These are phyloP conservation scores for Mycosphaerella arachidis DNA, from an alignment of 2,329 filamentous ascomycete species.

Conservation along the genomic window DNA sequence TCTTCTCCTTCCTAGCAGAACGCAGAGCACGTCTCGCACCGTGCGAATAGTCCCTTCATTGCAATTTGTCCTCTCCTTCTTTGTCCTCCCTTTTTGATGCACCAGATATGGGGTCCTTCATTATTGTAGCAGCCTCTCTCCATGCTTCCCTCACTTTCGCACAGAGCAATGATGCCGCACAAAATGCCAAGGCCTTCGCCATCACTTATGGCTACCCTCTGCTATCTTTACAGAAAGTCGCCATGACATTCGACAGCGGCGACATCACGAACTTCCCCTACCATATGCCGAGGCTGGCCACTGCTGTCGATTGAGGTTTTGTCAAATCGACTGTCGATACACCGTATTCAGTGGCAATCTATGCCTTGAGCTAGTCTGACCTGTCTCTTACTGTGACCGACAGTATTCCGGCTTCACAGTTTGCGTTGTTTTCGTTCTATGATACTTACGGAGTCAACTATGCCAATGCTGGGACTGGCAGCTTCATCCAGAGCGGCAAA, in stretches of 20 bases:
- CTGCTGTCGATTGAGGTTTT: conserved; percentile 8
- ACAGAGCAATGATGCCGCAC: conserved; percentile 1
- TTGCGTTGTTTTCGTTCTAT: conserved; percentile 24
- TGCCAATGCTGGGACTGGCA: conserved; percentile 15
- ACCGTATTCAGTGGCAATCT: conserved; percentile 19
- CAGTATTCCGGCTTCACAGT: conserved; percentile 7
- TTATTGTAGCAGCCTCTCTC: neutral
- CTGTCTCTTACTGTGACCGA: conserved; percentile 16
- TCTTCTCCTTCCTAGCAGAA: too few species aligned
- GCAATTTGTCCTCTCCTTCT: too few species aligned
- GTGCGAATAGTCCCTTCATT: too few species aligned
- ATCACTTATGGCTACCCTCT: conserved; percentile 24
- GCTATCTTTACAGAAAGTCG: conserved; percentile 14
- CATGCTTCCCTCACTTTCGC: neutral
- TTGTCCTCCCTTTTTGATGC: too few species aligned
- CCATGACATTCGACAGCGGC: conserved; percentile 1
- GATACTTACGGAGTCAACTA: conserved; percentile 19
- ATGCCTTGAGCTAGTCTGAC: conserved; percentile 20
- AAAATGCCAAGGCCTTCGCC: conserved; percentile 20
- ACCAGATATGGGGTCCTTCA: neutral
- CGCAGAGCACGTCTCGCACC: too few species aligned
- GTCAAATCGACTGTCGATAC: conserved; percentile 27
- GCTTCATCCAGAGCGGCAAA: conserved; percentile 6
- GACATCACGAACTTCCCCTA: conserved; percentile 14
- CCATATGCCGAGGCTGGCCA: conserved; percentile 9